Evolutionary conservation across 78 protist species (phyloP), one percentile per base, ranked within the genome.

Genomic region (Polysphondylium violaceum): DNA sequence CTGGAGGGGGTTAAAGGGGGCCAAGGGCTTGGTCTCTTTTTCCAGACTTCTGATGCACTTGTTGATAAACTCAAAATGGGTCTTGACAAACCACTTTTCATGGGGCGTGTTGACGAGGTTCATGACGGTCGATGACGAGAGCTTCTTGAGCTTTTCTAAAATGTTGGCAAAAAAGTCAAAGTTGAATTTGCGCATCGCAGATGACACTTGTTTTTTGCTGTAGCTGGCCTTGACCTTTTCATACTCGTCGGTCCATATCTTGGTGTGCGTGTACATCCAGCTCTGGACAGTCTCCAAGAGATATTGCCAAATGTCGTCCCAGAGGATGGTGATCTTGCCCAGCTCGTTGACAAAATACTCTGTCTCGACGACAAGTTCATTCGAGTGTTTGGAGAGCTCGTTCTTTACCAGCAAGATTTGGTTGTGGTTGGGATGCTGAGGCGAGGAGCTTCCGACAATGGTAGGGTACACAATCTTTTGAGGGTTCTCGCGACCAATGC

Each of bases 261-360:
- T 51, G 2, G 19, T 19, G 14, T 53, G 16, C 11, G 21, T 33
- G 36, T 16, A 87, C 8, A 87, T 43, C 87, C 86, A 76, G 27
- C 61, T 72, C 16, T 81, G 94, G 8, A 67, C n/a, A 14, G 68
- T 69, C 25, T 74, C 67, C 25, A 92, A 8, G 16, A 68, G 9
- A 4, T 86, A 55, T 47, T 44, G 63, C 93, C 95, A 92, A 68
- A 58, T 61, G 25, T 95, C 97, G n/a, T 92, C 94, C 94, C 97
- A 92, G 2, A 95, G 86, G 5, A 73, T 85, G 14, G 95, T 65
- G 5, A 95, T 14, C 11, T 92, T 69, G 25, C 41, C 88, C 25
- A 95, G 19, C 23, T 91, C 95, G 11, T 21, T 14, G 17, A 87
- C 58, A 16, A 87, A 8, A 23, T 2, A 23, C 35, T 92, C 76